Base-by-base conservation (phyloP, 1,139 yeast genomes). In the Yamadazyma triangularis region DNA sequence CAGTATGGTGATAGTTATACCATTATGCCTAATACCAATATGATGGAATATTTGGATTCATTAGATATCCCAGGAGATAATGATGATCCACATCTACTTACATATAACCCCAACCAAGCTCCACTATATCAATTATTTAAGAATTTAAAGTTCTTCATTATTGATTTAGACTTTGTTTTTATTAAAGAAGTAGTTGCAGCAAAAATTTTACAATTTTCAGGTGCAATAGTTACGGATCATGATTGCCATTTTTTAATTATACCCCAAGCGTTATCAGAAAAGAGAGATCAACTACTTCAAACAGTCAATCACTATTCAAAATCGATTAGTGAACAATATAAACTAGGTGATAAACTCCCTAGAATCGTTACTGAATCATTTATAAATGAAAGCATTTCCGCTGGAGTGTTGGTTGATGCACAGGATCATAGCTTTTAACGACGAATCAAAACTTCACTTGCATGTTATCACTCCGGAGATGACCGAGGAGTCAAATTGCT, bases 1-100 rank as follows among this genome's bases (percentile, higher is more conserved):
- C 40, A 38, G 12, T 73, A 41, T 47, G 84, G 84, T 0, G 82
- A 78, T 48, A 78, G 86, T 40, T 70, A 54, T 38, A 53, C 25
- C 12, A 13, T 41, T 5, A 43, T 43, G 29, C 46, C 45, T 4
- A 29, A 34, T 10, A 25, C 20, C 6, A 9, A 18, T 18, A 18
- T 18, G 20, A 9, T 18, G 8, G 9, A 18, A 9, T 18, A 18
- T 9, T 9, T 18, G 7, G n/a, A 22, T 22, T 6, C 7, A 12
- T 22, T 12, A 22, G n/a, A 15, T 14, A 8, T 4, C 7, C 15
- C 12, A 12, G 28, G 3, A n/a, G n/a, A 2, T 23, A 12, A 15
- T 25, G 7, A 39, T 31, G 15, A 14, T 31, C 6, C 22, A 33
- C 15, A 23, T 29, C 4, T 8, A 9, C 2, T 7, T 14, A 6